Percentiles rank a stretch among this genome's conserved stretches.
phyloP scores from a whole-genome alignment of 129 eudicot species.

The Oenanthe sinensis region DNA sequence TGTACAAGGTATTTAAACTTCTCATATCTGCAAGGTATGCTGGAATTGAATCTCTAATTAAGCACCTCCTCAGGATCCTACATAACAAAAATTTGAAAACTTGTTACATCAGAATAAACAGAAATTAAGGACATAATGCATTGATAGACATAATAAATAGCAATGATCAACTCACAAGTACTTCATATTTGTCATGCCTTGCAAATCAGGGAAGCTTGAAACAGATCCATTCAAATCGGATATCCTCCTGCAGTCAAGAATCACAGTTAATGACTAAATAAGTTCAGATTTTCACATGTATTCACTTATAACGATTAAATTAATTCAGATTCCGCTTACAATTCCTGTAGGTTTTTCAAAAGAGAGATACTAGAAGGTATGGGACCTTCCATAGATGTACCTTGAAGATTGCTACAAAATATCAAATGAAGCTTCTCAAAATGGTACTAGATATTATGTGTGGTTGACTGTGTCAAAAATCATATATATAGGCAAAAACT shows the following conservation, averaged over 20 bases:
- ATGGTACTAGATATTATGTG: neutral
- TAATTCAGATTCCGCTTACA: slow-evolving; percentile 37
- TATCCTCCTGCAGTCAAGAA: slow-evolving; percentile 54
- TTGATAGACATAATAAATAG: neutral
- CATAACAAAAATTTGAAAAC: slow-evolving; percentile 14
- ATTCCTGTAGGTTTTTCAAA: slow-evolving; percentile 34
- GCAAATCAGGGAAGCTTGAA: slow-evolving; percentile 43
- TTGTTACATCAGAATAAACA: neutral
- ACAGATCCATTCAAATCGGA: slow-evolving; percentile 44
- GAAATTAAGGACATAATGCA: neutral
- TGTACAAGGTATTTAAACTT: slow-evolving; percentile 39
- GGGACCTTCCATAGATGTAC: slow-evolving; percentile 73
- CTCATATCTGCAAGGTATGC: slow-evolving; percentile 32
- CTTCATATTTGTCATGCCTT: slow-evolving; percentile 21
- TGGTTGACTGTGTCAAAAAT: neutral
- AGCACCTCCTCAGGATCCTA: slow-evolving; percentile 69
- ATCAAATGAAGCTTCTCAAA: neutral
- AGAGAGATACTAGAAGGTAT: slow-evolving; percentile 53
- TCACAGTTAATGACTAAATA: slow-evolving; percentile 1
- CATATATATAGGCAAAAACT: neutral
- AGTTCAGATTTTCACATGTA: neutral
- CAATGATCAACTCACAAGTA: slow-evolving; percentile 39
- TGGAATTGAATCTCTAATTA: slow-evolving; percentile 60
- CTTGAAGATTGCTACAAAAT: slow-evolving; percentile 58
- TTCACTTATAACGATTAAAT: neutral